A percentile compares a stretch with the other conserved stretches of the same genome.
These are phyloP conservation scores for Hanseniaspora vineae DNA, from an alignment of 805 yeast genomes.

Conservation along the genomic window DNA sequence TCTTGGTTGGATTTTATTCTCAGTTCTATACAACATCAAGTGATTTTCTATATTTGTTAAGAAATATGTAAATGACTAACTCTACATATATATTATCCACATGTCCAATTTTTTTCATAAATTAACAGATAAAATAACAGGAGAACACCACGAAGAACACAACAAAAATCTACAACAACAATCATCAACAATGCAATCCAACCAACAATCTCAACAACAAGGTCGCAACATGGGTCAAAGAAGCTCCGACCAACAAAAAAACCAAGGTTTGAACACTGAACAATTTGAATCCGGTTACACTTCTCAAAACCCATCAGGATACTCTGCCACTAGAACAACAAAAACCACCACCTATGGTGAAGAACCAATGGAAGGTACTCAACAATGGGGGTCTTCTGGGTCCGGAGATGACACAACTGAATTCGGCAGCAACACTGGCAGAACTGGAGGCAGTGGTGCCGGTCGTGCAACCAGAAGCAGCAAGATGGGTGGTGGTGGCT, in stretches of 20 bases:
- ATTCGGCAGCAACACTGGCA: not conserved
- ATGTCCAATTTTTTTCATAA: no score
- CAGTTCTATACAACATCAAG: no score
- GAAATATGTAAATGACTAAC: no score
- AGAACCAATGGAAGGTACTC: not conserved
- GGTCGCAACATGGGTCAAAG: not conserved
- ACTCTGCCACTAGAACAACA: slow-evolving; percentile 8
- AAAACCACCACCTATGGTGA: slow-evolving; percentile 8
- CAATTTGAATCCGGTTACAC: not conserved
- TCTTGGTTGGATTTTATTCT: no score
- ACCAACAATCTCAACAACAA: slow-evolving; percentile 5
- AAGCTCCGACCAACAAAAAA: not conserved
- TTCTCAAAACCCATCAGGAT: slow-evolving; percentile 1
- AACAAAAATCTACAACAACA: slow-evolving; percentile 4
- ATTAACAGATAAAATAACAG: slow-evolving; percentile 11
- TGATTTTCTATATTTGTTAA: no score
- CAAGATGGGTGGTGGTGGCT: not conserved
- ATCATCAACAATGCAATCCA: no score
- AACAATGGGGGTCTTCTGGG: no score
- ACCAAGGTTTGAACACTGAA: slow-evolving; percentile 5
- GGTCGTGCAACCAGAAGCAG: not conserved
- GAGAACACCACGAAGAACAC: slow-evolving; percentile 16
- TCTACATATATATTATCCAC: no score
- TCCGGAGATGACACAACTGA: no score
- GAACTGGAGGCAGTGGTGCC: not conserved